phyloP scores from a whole-genome alignment of 148 eudicot genomes.

The Cornus florida region DNA sequence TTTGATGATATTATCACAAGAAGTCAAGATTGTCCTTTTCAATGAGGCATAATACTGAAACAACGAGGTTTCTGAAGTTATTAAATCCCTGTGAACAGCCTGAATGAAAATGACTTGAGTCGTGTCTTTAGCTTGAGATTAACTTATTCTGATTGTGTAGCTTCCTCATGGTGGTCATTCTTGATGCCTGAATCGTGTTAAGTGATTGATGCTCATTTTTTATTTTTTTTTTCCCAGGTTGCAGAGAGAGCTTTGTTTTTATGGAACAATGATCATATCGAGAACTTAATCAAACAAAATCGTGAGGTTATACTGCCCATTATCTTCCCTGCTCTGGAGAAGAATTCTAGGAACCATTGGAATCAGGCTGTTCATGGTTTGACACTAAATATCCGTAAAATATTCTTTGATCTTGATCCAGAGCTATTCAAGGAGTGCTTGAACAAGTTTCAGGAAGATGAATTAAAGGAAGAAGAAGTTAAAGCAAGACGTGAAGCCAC shows the following conservation, averaged over 20 bases:
- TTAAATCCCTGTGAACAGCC: not conserved
- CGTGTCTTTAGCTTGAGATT: not conserved
- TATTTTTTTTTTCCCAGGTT: slow-evolving; percentile 40
- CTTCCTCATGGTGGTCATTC: not conserved
- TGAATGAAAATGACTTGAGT: no score
- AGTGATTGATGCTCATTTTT: not conserved
- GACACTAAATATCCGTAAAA: slow-evolving; percentile 70
- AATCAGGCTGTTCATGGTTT: slow-evolving; percentile 73
- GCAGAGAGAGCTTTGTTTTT: slow-evolving; percentile 75
- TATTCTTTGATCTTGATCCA: slow-evolving; percentile 62
- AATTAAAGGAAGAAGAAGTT: slow-evolving; percentile 49
- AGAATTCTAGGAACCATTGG: slow-evolving; percentile 66
- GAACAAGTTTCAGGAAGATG: slow-evolving; percentile 63
- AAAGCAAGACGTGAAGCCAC: slow-evolving; percentile 50
- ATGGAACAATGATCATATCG: slow-evolving; percentile 85
- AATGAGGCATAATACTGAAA: no score
- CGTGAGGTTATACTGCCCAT: slow-evolving; percentile 63
- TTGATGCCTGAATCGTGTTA: not conserved
- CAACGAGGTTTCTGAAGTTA: not conserved
- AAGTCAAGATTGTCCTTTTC: no score
- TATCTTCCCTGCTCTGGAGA: slow-evolving; percentile 75
- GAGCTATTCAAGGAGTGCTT: slow-evolving; percentile 67
- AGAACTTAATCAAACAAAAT: slow-evolving; percentile 66
- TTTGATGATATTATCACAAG: no score
- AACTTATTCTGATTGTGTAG: not conserved